phyloP scores from a whole-genome alignment of 148 eudicot genomes.

The Vaccinium macrocarpon region DNA sequence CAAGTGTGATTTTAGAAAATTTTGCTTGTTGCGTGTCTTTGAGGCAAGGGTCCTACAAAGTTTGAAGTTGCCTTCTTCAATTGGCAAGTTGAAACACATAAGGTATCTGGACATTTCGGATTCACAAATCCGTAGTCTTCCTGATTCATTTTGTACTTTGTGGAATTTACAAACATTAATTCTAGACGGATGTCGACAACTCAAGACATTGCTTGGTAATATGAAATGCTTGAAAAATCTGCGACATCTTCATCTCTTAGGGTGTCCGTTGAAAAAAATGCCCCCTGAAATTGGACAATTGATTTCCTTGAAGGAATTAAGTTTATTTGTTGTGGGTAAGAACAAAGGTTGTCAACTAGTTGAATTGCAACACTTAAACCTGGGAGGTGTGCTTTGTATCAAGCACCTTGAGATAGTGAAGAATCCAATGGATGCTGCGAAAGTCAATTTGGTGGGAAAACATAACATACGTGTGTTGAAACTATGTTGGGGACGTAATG shows the following conservation, averaged over 20 bases:
- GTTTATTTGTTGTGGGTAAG: not conserved
- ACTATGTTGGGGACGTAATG: not conserved
- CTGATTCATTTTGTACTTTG: too few relatives aligned
- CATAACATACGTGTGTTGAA: not conserved
- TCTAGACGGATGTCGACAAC: not conserved
- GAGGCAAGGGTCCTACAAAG: not conserved
- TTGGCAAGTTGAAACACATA: not conserved
- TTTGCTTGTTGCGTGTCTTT: not conserved
- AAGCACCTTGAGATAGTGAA: conserved; percentile 9
- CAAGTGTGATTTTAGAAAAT: not conserved
- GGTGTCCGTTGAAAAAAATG: not conserved
- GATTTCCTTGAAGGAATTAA: too few relatives aligned
- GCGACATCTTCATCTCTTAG: not conserved
- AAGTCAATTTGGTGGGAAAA: not conserved
- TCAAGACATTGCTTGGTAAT: not conserved
- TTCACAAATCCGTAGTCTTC: not conserved
- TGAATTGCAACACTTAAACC: not conserved
- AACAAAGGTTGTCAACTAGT: not conserved
- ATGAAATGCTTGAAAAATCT: not conserved
- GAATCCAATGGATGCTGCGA: too few relatives aligned
- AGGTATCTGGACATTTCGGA: not conserved
- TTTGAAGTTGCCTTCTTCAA: not conserved
- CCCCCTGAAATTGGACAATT: not conserved
- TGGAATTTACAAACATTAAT: not conserved
- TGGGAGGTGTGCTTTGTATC: not conserved